Conservation (phyloP, 768 basidiomycete species). For the Agaricus blazei region DNA sequence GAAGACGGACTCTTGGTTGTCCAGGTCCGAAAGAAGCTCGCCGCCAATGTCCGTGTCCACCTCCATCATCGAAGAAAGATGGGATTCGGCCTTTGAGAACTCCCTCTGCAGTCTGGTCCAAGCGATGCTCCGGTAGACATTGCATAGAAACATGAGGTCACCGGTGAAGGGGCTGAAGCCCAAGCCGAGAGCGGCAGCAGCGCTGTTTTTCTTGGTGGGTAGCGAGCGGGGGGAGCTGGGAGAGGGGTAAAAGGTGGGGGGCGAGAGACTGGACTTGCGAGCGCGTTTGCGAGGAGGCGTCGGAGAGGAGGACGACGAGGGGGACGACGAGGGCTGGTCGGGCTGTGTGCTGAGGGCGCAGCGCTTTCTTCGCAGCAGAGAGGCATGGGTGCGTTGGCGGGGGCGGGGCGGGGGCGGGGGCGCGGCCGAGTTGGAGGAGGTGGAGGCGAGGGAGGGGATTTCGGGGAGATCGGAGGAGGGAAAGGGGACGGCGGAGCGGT, state of each 20-base stretch:
- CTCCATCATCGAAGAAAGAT: background rate
- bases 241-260: background rate
- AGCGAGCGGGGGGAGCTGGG: background rate
- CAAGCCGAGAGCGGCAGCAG: too few relatives aligned
- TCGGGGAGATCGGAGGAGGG: background rate
- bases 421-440: background rate
- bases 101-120: background rate
- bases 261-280: conserved; percentile 3
- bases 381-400: conserved; percentile 2
- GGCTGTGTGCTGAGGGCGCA: background rate
- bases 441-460: conserved; percentile 1
- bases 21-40: background rate
- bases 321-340: background rate
- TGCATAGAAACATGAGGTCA: conserved; percentile 6
- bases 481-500: background rate
- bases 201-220: background rate
- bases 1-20: conserved; percentile 4
- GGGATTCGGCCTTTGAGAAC: background rate
- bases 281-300: conserved; percentile 7
- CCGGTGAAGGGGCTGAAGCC: too few relatives aligned
- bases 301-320: background rate
- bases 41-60: background rate
- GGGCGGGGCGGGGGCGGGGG: background rate
- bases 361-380: conserved; percentile 1
- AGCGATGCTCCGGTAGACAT: conserved; percentile 6